These are phyloP conservation scores for Globisporangium sylvaticum DNA, from an alignment of 352 stramenopile species.

Conservation along the genomic window DNA sequence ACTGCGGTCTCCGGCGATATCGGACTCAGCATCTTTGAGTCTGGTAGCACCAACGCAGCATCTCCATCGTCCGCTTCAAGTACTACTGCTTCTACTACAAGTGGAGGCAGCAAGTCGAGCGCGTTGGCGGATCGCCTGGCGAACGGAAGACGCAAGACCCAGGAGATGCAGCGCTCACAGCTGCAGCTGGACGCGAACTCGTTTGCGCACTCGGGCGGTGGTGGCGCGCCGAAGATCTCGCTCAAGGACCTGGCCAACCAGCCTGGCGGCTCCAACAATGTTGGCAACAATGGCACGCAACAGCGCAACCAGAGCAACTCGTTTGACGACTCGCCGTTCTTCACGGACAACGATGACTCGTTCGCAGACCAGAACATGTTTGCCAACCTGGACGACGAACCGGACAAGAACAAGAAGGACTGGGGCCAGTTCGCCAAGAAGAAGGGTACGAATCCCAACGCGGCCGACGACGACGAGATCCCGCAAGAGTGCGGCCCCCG, in stretches of 20 bases:
- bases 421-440: slow-evolving; percentile 14
- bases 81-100: slow-evolving; percentile 4
- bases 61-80: slow-evolving; percentile 17
- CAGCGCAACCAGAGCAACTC: slow-evolving; percentile 11
- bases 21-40: slow-evolving; percentile 18
- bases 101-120: slow-evolving; percentile 36
- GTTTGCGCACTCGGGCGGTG: slow-evolving; percentile 28
- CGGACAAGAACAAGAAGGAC: slow-evolving; percentile 18
- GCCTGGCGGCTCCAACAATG: slow-evolving; percentile 11
- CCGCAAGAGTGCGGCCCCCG: slow-evolving; percentile 34
- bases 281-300: slow-evolving; percentile 13
- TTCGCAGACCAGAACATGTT: slow-evolving; percentile 61
- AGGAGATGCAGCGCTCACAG: slow-evolving; percentile 60
- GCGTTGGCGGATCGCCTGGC: slow-evolving; percentile 58
- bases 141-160: slow-evolving; percentile 62
- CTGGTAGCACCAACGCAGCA: neutral
- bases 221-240: slow-evolving; percentile 30
- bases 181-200: slow-evolving; percentile 55
- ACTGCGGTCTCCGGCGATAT: slow-evolving; percentile 8
- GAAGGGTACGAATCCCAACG: neutral
- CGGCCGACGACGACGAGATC: slow-evolving; percentile 19
- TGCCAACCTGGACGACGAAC: slow-evolving; percentile 61
- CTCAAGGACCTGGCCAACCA: slow-evolving; percentile 30
- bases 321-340: slow-evolving; percentile 54
- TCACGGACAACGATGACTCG: slow-evolving; percentile 52